phyloP scores from a whole-genome alignment of 345 rosid genomes.

The Microthlaspi erraticum region DNA sequence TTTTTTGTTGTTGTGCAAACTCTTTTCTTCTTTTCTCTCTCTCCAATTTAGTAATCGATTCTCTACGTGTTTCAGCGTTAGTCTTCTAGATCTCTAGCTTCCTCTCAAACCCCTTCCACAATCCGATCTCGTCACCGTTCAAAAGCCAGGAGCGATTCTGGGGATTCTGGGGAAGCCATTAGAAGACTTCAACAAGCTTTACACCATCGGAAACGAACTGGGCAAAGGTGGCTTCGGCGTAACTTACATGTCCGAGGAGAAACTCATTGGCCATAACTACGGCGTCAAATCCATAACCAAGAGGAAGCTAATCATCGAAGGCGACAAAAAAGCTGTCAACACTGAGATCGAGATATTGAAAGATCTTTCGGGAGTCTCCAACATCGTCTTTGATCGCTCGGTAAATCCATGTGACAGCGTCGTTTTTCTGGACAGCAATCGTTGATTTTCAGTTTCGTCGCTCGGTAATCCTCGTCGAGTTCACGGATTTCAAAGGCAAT shows the following conservation, averaged over 20 bases:
- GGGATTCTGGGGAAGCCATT: constrained; percentile 69
- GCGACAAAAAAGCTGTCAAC: constrained; percentile 60
- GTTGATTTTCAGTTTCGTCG: constrained; percentile 77
- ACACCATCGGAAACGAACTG: constrained; percentile 56
- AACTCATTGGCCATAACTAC: constrained; percentile 53
- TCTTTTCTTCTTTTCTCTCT: background rate
- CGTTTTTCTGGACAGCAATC: constrained; percentile 49
- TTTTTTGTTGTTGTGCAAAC: too few relatives aligned
- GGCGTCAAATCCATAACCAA: constrained; percentile 76
- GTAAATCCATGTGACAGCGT: constrained; percentile 4
- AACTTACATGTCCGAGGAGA: constrained; percentile 67
- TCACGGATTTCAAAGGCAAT: constrained; percentile 78
- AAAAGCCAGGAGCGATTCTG: constrained; percentile 48
- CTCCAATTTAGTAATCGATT: constrained; percentile 34
- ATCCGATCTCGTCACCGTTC: background rate
- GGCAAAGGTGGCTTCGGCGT: constrained; percentile 76
- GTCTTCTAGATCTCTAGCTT: constrained; percentile 41
- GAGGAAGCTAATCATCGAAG: constrained; percentile 52
- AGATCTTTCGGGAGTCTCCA: constrained; percentile 68
- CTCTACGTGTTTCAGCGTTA: constrained; percentile 44
- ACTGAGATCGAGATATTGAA: constrained; percentile 73
- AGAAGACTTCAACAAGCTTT: constrained; percentile 57
- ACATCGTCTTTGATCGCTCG: constrained; percentile 51
- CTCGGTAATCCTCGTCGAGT: constrained; percentile 69
- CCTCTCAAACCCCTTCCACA: background rate